Evolutionary conservation across 805 yeast genomes (phyloP), one percentile per base, ranked within the genome.

Genomic region (Kurtzmaniella cleridarum): DNA sequence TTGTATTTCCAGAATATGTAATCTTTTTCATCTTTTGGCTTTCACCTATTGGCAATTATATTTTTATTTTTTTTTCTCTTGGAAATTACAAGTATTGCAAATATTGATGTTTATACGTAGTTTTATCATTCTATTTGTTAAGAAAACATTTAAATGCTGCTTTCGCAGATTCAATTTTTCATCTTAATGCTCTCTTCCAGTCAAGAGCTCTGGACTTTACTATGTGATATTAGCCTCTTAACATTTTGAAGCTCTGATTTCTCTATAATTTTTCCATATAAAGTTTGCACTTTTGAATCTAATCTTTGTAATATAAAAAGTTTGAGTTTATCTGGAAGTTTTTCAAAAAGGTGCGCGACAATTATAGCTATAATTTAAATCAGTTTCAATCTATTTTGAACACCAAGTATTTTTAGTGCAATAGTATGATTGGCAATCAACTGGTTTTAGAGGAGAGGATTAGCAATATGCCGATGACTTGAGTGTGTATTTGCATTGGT

Each of bases 201-300:
- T 51, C 53, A 49, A 36, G 30, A 50, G 15, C 51, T 42, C 40
- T 50, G 54, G 3, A 50, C 50, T 36, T 50, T 50, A 27, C 43
- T 42, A 37, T 46, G 46, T 27, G 37, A 42, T 27, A 50, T 43
- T 26, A 39, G 24, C 15, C 46, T 44, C 29, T 45, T 46, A 26
- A 48, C 39, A 15, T 43, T 44, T 15, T 28, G 30, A 35, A 50
- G 48, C 27, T 42, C 32, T 2, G 41, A 39, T 14, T 36, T 36
- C 3, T 34, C 38, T 16, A 49, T 23, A 17, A 49, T 46, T 20
- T 48, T 48, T 16, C 44, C 38, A 38, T 46, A 50, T 30, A 50
- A 38, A 16, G 46, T 50, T 23, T 36, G 31, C 3, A 52, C 54
- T 30, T 44, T 48, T 45, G 40, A 46, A 34, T 50, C 45, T 15